Percentiles rank a stretch among this genome's conserved stretches.
Conservation (phyloP, 2,329 filamentous ascomycete genomes). For the Pezicula neosporulosa region DNA sequence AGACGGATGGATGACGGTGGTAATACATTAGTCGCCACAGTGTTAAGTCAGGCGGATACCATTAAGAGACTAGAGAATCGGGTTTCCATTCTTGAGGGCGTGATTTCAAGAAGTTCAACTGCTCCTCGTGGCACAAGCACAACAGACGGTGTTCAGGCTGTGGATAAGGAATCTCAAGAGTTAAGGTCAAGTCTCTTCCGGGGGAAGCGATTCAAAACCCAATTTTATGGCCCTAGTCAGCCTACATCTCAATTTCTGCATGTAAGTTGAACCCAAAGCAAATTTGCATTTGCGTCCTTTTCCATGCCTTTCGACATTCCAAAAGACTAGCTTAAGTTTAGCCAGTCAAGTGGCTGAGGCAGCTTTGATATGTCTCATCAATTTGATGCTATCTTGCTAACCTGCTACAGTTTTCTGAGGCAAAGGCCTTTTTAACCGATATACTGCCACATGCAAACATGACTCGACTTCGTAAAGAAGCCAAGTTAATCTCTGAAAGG, state of each 20-base stretch:
- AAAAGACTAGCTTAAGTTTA: neutral
- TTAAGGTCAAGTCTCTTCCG: neutral
- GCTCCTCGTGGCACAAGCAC: neutral
- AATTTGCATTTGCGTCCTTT: neutral
- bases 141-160: neutral
- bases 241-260: neutral
- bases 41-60: neutral
- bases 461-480: neutral
- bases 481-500: neutral
- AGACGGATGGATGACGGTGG: neutral
- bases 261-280: neutral
- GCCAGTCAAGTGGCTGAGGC: neutral
- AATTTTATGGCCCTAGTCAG: constrained; percentile 3
- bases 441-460: neutral
- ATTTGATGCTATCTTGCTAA: too few species aligned
- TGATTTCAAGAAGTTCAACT: neutral
- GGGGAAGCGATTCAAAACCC: constrained; percentile 2
- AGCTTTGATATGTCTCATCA: too few species aligned
- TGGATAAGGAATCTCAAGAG: neutral
- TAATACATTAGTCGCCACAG: neutral
- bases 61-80: neutral
- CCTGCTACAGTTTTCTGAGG: neutral
- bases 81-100: neutral
- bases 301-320: too few species aligned
- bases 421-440: neutral